A percentile compares a stretch with the other conserved stretches of the same genome.
These are phyloP conservation scores for Saussurea involucrata DNA, from an alignment of 129 eudicot genomes.

Conservation along the genomic window DNA sequence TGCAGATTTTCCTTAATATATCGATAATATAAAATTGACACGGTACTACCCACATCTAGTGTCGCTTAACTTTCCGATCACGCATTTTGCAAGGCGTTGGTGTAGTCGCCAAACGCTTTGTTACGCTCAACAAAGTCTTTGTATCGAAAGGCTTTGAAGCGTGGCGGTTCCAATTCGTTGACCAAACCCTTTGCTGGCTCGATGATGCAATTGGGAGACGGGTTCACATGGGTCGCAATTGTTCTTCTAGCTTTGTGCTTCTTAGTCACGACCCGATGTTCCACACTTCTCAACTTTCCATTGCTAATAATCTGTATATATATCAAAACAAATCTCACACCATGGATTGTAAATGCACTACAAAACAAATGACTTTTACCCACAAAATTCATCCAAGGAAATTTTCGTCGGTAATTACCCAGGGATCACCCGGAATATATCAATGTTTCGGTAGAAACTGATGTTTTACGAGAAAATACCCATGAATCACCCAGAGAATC, in stretches of 20 bases:
- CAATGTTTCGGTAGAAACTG: too few species aligned
- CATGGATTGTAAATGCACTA: too few species aligned
- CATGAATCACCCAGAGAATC: too few species aligned
- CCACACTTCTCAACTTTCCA: constrained; percentile 51
- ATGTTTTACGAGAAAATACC: too few species aligned
- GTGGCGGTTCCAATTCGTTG: constrained; percentile 52
- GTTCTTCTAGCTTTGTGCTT: constrained; percentile 27
- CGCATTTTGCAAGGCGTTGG: constrained; percentile 31
- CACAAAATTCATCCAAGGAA: too few species aligned
- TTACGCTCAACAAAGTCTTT: constrained; percentile 39
- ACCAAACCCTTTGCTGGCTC: constrained; percentile 65
- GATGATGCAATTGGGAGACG: constrained; percentile 46
- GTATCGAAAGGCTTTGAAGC: constrained; percentile 30
- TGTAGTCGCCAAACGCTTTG: constrained; percentile 48
- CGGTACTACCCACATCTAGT: neutral
- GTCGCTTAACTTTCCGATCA: neutral
- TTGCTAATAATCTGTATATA: constrained; percentile 65
- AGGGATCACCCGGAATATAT: too few species aligned
- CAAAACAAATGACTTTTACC: too few species aligned
- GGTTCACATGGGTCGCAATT: constrained; percentile 55
- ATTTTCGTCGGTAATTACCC: too few species aligned
- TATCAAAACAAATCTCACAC: neutral
- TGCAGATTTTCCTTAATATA: too few species aligned
- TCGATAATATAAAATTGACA: too few species aligned
- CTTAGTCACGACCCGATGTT: constrained; percentile 73